Percentiles rank a stretch among this genome's conserved stretches.
These are phyloP conservation scores for Eurotiales sp. DNA, from an alignment of 2,329 filamentous ascomycete species.

Conservation along the genomic window DNA sequence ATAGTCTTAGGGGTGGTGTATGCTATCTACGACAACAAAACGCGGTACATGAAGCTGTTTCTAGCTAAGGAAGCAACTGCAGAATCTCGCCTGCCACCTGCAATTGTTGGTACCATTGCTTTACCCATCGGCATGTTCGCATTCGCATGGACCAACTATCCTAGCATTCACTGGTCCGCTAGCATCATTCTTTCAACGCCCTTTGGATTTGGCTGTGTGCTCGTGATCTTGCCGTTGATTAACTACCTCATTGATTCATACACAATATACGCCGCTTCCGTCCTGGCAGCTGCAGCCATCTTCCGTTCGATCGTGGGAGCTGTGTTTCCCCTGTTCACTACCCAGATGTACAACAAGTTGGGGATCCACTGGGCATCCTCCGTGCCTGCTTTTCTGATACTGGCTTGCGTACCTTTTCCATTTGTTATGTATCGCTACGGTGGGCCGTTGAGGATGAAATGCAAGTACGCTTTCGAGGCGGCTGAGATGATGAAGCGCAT, in stretches of 20 bases:
- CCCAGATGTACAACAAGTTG: constrained; percentile 35
- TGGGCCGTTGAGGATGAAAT: constrained; percentile 28
- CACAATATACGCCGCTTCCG: constrained; percentile 33
- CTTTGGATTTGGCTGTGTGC: constrained; percentile 33
- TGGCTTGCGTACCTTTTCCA: constrained; percentile 33
- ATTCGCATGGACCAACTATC: constrained; percentile 53
- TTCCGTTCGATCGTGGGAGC: constrained; percentile 41
- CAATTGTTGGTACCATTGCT: constrained; percentile 42
- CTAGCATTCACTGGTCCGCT: constrained; percentile 33
- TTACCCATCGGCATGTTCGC: constrained; percentile 53
- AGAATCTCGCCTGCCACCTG: constrained; percentile 49
- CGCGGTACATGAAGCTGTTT: constrained; percentile 30
- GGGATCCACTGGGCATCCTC: constrained; percentile 42
- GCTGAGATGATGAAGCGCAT: constrained; percentile 11
- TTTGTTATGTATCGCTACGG: constrained; percentile 39
- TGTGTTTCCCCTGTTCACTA: constrained; percentile 42
- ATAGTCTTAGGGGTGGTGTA: constrained; percentile 29
- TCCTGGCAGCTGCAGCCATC: constrained; percentile 38
- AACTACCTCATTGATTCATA: constrained; percentile 38
- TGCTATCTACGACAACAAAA: constrained; percentile 30
- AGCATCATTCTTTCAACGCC: constrained; percentile 26
- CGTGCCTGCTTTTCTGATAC: constrained; percentile 37
- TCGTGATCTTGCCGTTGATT: constrained; percentile 30
- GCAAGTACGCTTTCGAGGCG: constrained; percentile 28
- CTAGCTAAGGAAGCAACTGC: constrained; percentile 50